Evolutionary conservation across 345 rosid genomes (phyloP).

Genomic region (Cardamine chenopodiifolia): DNA sequence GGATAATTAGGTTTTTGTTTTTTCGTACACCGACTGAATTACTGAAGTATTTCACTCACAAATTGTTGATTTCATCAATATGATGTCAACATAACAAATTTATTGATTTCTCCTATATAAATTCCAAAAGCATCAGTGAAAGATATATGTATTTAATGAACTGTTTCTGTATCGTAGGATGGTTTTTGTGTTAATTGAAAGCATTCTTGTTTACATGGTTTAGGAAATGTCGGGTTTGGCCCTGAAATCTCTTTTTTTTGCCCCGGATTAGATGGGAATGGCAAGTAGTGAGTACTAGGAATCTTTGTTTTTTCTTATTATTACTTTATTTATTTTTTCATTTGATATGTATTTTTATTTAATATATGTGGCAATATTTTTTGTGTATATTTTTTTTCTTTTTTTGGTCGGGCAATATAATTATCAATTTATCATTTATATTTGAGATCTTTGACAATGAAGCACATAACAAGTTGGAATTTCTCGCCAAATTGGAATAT

Average conservation of each 20-base stretch:
- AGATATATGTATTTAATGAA: neutral
- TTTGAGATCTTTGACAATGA: neutral
- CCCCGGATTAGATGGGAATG: slow-evolving; percentile 20
- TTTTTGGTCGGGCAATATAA: neutral
- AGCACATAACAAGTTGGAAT: neutral
- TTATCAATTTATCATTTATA: slow-evolving; percentile 3
- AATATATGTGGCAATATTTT: neutral
- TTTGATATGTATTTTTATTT: neutral
- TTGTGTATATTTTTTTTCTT: neutral
- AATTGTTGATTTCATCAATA: neutral
- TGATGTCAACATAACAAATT: neutral
- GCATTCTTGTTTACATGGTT: neutral
- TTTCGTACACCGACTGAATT: neutral
- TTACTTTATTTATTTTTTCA: neutral
- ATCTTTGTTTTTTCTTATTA: slow-evolving; percentile 31
- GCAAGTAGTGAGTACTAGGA: slow-evolving; percentile 27
- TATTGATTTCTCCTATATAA: neutral
- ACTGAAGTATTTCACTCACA: neutral
- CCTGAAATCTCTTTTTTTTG: neutral
- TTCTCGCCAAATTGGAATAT: neutral
- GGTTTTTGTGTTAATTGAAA: slow-evolving; percentile 2
- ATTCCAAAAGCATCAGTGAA: neutral
- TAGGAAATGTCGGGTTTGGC: slow-evolving; percentile 9
- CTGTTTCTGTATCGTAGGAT: neutral
- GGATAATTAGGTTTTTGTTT: neutral